Percentiles rank a stretch among this genome's conserved stretches.
phyloP scores from a whole-genome alignment of 1,284 basidiomycete genomes.

The Ganoderma sinense region DNA sequence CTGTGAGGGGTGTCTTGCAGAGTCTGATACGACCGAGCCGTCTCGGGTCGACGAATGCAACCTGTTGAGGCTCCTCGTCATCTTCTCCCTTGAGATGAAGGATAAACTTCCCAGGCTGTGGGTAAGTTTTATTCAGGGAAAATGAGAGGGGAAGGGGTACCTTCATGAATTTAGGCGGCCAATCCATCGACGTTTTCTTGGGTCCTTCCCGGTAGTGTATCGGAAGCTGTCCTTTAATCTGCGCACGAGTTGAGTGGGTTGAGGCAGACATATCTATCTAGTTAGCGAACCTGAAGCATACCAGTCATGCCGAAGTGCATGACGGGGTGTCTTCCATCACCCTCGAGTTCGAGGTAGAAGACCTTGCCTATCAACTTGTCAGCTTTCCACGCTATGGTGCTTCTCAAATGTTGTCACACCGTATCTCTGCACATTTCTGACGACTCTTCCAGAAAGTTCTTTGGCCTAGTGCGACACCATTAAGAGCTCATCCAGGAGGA shows the following conservation, averaged over 20 bases:
- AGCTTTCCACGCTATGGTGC: too few relatives aligned
- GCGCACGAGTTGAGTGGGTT: not conserved
- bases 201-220: conserved; percentile 71
- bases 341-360: conserved; percentile 77
- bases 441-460: conserved; percentile 65
- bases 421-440: conserved; percentile 70
- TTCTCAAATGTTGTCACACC: conserved; percentile 45
- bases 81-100: conserved; percentile 54
- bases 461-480: conserved; percentile 50
- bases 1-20: conserved; percentile 61
- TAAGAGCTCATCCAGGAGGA: too few relatives aligned
- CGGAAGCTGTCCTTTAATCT: conserved; percentile 72
- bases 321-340: conserved; percentile 69
- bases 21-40: conserved; percentile 79
- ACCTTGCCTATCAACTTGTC: conserved; percentile 67
- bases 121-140: too few relatives aligned
- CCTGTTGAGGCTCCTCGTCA: conserved; percentile 45
- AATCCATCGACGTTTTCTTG: conserved; percentile 56
- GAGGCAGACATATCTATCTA: not conserved
- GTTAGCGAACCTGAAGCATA: conserved; percentile 66
- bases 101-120: conserved; percentile 58
- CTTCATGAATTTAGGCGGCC: conserved; percentile 86
- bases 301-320: conserved; percentile 89
- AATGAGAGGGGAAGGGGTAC: conserved; percentile 41
- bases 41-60: conserved; percentile 76